These are phyloP conservation scores for Candolleomyces aberdarensis DNA, from an alignment of 768 basidiomycete species.

Conservation along the genomic window DNA sequence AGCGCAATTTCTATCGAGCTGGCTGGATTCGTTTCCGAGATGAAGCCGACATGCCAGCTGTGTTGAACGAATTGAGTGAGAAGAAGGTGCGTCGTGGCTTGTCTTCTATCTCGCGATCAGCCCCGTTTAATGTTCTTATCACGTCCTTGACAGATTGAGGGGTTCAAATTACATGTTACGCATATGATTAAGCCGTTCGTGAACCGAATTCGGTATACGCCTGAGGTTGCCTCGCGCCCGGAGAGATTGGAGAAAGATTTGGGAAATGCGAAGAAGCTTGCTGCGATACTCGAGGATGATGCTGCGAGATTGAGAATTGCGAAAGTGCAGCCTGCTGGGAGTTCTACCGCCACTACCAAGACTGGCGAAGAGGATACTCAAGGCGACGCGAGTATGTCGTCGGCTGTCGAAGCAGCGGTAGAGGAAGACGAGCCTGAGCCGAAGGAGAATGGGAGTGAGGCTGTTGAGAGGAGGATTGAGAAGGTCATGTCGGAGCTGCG, in stretches of 20 bases:
- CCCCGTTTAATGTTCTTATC: slow-evolving; percentile 7
- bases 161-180: slow-evolving; percentile 89
- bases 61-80: slow-evolving; percentile 73
- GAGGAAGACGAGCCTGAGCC: slow-evolving; percentile 56
- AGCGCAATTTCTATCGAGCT: slow-evolving; percentile 90
- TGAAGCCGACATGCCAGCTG: slow-evolving; percentile 75
- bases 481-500: slow-evolving; percentile 69
- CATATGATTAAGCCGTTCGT: slow-evolving; percentile 77
- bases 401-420: slow-evolving; percentile 29
- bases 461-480: slow-evolving; percentile 81
- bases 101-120: not conserved
- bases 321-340: slow-evolving; percentile 27
- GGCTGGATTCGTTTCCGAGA: slow-evolving; percentile 90
- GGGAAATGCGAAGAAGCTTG: slow-evolving; percentile 68
- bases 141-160: slow-evolving; percentile 66
- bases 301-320: slow-evolving; percentile 47
- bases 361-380: slow-evolving; percentile 26
- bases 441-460: slow-evolving; percentile 64
- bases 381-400: slow-evolving; percentile 19
- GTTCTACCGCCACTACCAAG: slow-evolving; percentile 16
- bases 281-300: slow-evolving; percentile 73
- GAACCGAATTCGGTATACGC: slow-evolving; percentile 75
- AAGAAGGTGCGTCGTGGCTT: slow-evolving; percentile 61
- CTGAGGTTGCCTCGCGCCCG: slow-evolving; percentile 76
- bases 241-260: slow-evolving; percentile 82